Conservation (phyloP, 305 asterid genomes). For the Stenogyne calaminthoides region DNA sequence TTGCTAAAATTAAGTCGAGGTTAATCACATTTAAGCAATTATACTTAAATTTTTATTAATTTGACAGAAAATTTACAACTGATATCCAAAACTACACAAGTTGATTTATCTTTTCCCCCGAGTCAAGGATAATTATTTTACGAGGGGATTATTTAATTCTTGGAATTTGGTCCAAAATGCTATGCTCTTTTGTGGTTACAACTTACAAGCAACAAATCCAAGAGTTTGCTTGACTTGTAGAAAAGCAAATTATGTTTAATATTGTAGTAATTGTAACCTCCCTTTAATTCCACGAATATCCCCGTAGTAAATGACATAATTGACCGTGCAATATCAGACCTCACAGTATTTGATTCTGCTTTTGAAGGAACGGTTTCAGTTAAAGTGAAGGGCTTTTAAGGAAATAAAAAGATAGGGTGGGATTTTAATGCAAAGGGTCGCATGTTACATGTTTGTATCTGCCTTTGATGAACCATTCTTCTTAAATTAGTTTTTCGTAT, state of each 20-base stretch:
- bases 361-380: constrained; percentile 2
- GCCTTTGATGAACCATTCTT: constrained; percentile 36
- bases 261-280: constrained; percentile 39
- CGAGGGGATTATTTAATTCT: constrained; percentile 23
- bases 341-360: constrained; percentile 24
- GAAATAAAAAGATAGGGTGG: constrained; percentile 33
- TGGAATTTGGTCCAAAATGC: constrained; percentile 31
- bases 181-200: constrained; percentile 31
- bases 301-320: constrained; percentile 13
- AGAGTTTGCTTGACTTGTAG: constrained; percentile 39
- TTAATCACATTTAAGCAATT: constrained; percentile 23
- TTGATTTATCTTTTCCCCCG: background rate
- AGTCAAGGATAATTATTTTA: constrained; percentile 23
- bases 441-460: constrained; percentile 75
- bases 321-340: background rate
- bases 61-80: background rate
- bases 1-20: background rate
- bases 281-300: constrained; percentile 29
- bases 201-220: constrained; percentile 27
- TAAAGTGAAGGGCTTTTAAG: constrained; percentile 37
- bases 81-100: background rate
- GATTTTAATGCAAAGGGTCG: constrained; percentile 57
- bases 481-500: constrained; percentile 39
- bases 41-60: constrained; percentile 5
- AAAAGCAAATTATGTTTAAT: constrained; percentile 38